Base-by-base conservation (phyloP, 1,284 basidiomycete species). In the Ustilago cynodontis region DNA sequence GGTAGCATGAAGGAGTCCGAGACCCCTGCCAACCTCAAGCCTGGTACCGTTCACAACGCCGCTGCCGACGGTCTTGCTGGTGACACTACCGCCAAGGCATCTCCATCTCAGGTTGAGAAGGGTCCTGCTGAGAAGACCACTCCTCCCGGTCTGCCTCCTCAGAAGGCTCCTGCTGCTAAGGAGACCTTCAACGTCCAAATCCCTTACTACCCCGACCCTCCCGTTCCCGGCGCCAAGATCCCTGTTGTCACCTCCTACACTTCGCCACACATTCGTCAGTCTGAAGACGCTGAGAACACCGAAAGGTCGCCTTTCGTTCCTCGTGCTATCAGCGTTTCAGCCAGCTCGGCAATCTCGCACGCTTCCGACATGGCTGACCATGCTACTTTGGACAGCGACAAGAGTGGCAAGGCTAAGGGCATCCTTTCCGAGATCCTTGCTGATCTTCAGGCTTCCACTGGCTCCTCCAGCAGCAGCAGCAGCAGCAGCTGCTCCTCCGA, bases 181-280 rank as follows among this genome's bases (percentile, higher is more conserved):
- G 77, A 82, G 64, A 74, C 70, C 14, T 82, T 83, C 71, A 77
- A 81, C 64, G 35, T 83, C 28, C 66, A 71, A 57, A 77, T 84
- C 35, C 82, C 82, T 33, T 81, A 78, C 63, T 78, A 81, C 66
- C 59, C 74, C 31, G 73, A 75, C 53, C 68, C 73, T 56, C 55
- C 77, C 50, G 67, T 71, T 31, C 71, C 70, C 35, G 69, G 66
- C 18, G 58, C 71, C 57, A 53, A 77, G 29, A 81, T 81, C 55
- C 77, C 79, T 45, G 55, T 80, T 39, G 72, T 80, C 47, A 79
- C 79, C 7, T 78, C 79, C 9, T 80, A 80, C 77, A 77, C 76
- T 41, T 75, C 71, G 29, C 77, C 69, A 35, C 67, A 74, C 41
- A 41, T 70, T 31, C 53, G 53, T 31, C 71, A 65, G 52, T 50